Conservation (phyloP, 805 yeast genomes). For the Candida ulmi region DNA sequence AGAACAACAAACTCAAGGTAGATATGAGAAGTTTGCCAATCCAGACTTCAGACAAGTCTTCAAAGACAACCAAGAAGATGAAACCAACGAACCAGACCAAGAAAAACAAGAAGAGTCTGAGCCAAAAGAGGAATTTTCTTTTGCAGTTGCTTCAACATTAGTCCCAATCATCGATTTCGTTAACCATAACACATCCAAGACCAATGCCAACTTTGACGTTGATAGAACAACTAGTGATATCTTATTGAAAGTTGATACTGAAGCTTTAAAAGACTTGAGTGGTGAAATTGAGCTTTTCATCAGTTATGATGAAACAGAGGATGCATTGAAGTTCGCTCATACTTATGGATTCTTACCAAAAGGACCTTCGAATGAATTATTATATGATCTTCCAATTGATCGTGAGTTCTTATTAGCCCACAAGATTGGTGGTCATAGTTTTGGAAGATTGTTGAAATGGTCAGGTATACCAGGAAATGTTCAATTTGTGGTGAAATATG, state of each 20-base stretch:
- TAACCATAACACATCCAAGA: conserved; percentile 43
- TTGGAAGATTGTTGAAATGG: conserved; percentile 29
- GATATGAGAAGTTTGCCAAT: too few relatives aligned
- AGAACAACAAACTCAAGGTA: too few relatives aligned
- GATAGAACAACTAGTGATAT: conserved; percentile 40
- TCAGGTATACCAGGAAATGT: conserved; percentile 33
- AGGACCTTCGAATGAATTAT: conserved; percentile 8
- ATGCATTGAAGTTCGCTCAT: conserved; percentile 31
- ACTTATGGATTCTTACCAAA: conserved; percentile 45
- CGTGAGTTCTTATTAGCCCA: conserved; percentile 13
- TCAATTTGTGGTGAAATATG: conserved; percentile 29
- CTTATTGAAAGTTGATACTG: conserved; percentile 27
- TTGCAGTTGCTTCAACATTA: conserved; percentile 44
- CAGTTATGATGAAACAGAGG: conserved; percentile 39
- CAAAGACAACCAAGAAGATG: too few relatives aligned
- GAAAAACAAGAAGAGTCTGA: too few relatives aligned
- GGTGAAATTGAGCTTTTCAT: conserved; percentile 34
- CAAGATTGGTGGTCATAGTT: conserved; percentile 11
- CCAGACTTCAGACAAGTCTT: too few relatives aligned
- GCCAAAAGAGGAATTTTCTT: conserved; percentile 29
- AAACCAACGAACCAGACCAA: too few relatives aligned
- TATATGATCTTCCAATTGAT: conserved; percentile 31
- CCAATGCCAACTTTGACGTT: conserved; percentile 58
- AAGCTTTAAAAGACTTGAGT: conserved; percentile 1
- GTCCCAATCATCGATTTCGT: conserved; percentile 68